A percentile compares a stretch with the other conserved stretches of the same genome.
Conservation (phyloP, 345 rosid genomes). For the Luvunga scandens region DNA sequence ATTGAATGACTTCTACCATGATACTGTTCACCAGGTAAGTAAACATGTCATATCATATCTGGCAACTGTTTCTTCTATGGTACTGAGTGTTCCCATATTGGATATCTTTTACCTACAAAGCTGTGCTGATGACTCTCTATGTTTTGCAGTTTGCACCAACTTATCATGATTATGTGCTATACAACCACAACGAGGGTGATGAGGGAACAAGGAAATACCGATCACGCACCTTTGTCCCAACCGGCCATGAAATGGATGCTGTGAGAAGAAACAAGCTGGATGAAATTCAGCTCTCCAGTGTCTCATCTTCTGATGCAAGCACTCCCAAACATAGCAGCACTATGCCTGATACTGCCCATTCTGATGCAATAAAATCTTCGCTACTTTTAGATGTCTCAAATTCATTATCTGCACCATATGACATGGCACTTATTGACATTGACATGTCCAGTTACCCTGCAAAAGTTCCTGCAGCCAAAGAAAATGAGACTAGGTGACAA, state of each 20-base stretch:
- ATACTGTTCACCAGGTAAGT: constrained; percentile 93
- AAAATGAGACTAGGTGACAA: constrained; percentile 47
- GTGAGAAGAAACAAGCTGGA: constrained; percentile 84
- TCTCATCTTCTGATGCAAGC: constrained; percentile 62
- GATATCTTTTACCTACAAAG: background rate
- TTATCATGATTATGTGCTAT: constrained; percentile 94
- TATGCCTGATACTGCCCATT: constrained; percentile 31
- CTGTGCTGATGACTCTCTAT: constrained; percentile 18
- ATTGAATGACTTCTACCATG: constrained; percentile 94
- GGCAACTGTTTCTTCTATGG: background rate
- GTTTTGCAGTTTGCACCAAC: constrained; percentile 88
- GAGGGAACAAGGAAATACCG: constrained; percentile 87
- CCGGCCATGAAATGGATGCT: constrained; percentile 95
- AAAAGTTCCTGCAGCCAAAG: constrained; percentile 74
- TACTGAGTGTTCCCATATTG: background rate
- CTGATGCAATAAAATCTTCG: constrained; percentile 66
- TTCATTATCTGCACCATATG: constrained; percentile 52
- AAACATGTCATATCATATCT: background rate
- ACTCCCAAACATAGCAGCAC: constrained; percentile 41
- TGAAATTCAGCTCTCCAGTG: constrained; percentile 68
- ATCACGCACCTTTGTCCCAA: constrained; percentile 94
- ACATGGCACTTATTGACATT: constrained; percentile 85
- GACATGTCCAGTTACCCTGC: constrained; percentile 79
- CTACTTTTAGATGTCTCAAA: constrained; percentile 62
- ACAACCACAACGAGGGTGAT: constrained; percentile 81